Base-by-base conservation (phyloP, 176 grass and related monocot genomes). In the Musa acuminata region DNA sequence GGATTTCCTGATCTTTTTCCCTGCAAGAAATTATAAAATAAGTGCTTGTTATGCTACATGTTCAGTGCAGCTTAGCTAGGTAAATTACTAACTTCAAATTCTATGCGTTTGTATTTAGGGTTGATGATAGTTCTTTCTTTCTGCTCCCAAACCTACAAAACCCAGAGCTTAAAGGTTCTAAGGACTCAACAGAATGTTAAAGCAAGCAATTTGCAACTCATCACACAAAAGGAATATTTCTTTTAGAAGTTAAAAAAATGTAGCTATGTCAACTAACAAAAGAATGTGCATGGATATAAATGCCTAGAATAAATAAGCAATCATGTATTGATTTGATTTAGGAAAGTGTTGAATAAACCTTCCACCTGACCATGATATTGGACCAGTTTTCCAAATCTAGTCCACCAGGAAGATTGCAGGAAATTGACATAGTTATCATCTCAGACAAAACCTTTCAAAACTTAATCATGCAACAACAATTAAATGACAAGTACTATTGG, bases 1-100 rank as follows among this genome's bases (percentile, higher is more conserved):
- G 65, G 87, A 91, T 57, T 53, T 77, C 16, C 70, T 85, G 66
- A 62, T 82, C 51, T 68, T 72, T 84, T 89, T 83, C 25, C 86
- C 95, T 99, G 82, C 52, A 80, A 80, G 14, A 64, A 69, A 55
- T 11, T 49, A 52, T 17, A 78, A 62, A 49, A 73, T 82, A 75
- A 10, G 72, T 69, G 19, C 68, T 20, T 74, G 53, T 74, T 25
- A 55, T 7, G 13, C 1, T 23, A 74, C 51, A 55, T 4, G 1
- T 55, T 55, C 52, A 55, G 11, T 72, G 65, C 5, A 22, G 21
- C 1, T 49, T 54, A 57, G 2, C 1, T 74, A 55, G 51, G 51
- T 51, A 50, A 70, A 70, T 3, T 51, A 51, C 43, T 12, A 70
- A 70, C 9, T 20, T 70, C 13, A n/a, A 70, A 70, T 51, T 70